Base-by-base conservation (phyloP, 148 eudicot species). In the Vaccinium darrowii region DNA sequence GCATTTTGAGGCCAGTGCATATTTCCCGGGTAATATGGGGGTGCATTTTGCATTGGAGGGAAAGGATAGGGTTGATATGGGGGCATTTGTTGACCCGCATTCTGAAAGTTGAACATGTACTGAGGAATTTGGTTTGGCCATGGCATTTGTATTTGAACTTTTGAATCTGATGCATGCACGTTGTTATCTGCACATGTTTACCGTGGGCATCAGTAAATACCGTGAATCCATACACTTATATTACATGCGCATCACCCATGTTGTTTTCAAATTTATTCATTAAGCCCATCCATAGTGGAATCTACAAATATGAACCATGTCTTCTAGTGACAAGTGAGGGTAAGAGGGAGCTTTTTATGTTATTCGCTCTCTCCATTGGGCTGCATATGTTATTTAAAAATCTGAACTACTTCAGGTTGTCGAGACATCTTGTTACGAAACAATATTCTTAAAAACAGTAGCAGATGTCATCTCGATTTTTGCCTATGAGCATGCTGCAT, bases 61-160 rank as follows among this genome's bases (percentile, higher is more conserved):
- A 63, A 90, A 90, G 88, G 88, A 88, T 85, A 88, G 51, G 89
- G 86, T 76, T 86, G 90, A 36, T 86, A 88, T 19, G 90, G 81
- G 27, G 88, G 87, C 78, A 85, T 51, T 76, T 88, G 90, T 62
- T 86, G 92, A 63, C 77, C 84, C 3, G 89, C 81, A 80, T 79
- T 84, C 74, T 87, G 93, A 87, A 82, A 87, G 56, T 88, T 90
- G 88, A 82, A 90, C 92, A 90, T 90, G 58, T 86, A 91, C n/a
- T 43, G 93, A 49, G 93, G 93, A 57, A 90, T 83, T 84, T 90
- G 92, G 88, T 90, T 88, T 74, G 88, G 88, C 92, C 91, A 91
- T 33, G 90, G 89, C 88, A 90, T 78, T 56, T 89, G 91, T 76
- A 84, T 81, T 84, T 82, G 91, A 62, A 78, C 87, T 84, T 87